These are phyloP conservation scores for Naganishia vaughanmartiniae DNA, from an alignment of 768 basidiomycete genomes.

Conservation along the genomic window DNA sequence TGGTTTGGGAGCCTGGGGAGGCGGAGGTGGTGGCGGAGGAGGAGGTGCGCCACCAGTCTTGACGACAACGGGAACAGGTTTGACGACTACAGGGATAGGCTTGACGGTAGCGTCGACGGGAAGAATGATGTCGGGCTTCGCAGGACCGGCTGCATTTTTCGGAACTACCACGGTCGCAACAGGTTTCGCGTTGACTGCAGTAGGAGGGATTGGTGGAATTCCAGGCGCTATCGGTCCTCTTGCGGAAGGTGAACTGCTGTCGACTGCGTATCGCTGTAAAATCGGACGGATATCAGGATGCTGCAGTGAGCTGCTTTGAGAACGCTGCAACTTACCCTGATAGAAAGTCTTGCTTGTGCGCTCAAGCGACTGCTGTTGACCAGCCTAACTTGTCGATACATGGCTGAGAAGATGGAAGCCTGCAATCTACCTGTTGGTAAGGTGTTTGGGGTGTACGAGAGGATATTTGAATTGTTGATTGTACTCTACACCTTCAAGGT, in stretches of 20 bases:
- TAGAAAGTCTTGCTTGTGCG: conserved; percentile 15
- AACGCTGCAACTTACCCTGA: not conserved
- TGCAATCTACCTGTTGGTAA: not conserved
- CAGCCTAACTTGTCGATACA: conserved; percentile 30
- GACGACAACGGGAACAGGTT: conserved; percentile 27
- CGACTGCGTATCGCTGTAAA: conserved; percentile 29
- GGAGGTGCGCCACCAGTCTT: conserved; percentile 23
- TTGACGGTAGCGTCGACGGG: conserved; percentile 11
- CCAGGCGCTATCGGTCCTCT: conserved; percentile 24
- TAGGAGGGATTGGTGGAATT: conserved; percentile 25
- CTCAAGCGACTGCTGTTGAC: conserved; percentile 19
- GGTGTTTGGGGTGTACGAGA: not conserved
- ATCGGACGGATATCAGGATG: not conserved
- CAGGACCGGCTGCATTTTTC: conserved; percentile 7
- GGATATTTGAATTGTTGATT: not conserved
- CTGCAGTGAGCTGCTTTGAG: not conserved
- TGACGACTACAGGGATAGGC: conserved; percentile 22
- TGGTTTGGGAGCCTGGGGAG: conserved; percentile 23
- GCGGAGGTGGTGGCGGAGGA: conserved; percentile 31
- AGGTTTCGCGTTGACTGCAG: conserved; percentile 20
- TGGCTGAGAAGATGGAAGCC: conserved; percentile 3
- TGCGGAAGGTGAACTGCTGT: conserved; percentile 20
- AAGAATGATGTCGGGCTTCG: conserved; percentile 23
- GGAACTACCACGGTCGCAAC: conserved; percentile 24
- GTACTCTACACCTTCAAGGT: not conserved